Conservation (phyloP, 2,329 filamentous ascomycete genomes). For the Tolypocladium paradoxum region DNA sequence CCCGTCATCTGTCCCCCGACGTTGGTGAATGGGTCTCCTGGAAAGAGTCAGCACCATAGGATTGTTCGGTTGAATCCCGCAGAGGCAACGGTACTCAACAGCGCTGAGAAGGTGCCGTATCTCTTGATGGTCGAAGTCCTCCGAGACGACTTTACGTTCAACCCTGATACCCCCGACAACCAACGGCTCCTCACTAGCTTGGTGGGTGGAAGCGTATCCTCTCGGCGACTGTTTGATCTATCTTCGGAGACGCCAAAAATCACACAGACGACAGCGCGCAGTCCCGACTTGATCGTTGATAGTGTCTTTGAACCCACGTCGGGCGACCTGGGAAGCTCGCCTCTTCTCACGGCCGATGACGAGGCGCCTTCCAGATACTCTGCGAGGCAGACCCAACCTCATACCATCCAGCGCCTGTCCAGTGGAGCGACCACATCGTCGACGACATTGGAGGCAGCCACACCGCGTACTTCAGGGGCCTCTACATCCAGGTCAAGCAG, state of each 20-base stretch:
- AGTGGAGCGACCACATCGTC: slow-evolving; percentile 52
- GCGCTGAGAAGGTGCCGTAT: slow-evolving; percentile 77
- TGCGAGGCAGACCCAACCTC: slow-evolving; percentile 16
- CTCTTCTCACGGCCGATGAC: slow-evolving; percentile 51
- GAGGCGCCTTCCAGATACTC: slow-evolving; percentile 23
- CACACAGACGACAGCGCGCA: slow-evolving; percentile 25
- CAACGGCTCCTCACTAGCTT: slow-evolving; percentile 50
- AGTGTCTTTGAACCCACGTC: slow-evolving; percentile 77
- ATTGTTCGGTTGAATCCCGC: slow-evolving; percentile 76
- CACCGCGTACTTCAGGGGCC: slow-evolving; percentile 58
- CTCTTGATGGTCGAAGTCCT: slow-evolving; percentile 76
- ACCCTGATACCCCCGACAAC: slow-evolving; percentile 65
- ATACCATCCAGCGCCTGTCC: slow-evolving; percentile 42
- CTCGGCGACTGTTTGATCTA: slow-evolving; percentile 55
- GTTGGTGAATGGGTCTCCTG: slow-evolving; percentile 60
- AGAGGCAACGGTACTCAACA: slow-evolving; percentile 76
- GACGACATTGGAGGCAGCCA: slow-evolving; percentile 48
- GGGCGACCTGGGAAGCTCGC: slow-evolving; percentile 67
- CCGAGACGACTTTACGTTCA: slow-evolving; percentile 72
- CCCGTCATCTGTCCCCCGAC: slow-evolving; percentile 71
- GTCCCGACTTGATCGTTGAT: slow-evolving; percentile 41
- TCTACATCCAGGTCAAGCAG: slow-evolving; percentile 59
- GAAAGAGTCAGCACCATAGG: slow-evolving; percentile 67
- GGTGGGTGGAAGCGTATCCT: slow-evolving; percentile 43
- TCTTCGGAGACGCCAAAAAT: slow-evolving; percentile 52